phyloP scores from a whole-genome alignment of 129 eudicot genomes.

The Lactuca sativa region DNA sequence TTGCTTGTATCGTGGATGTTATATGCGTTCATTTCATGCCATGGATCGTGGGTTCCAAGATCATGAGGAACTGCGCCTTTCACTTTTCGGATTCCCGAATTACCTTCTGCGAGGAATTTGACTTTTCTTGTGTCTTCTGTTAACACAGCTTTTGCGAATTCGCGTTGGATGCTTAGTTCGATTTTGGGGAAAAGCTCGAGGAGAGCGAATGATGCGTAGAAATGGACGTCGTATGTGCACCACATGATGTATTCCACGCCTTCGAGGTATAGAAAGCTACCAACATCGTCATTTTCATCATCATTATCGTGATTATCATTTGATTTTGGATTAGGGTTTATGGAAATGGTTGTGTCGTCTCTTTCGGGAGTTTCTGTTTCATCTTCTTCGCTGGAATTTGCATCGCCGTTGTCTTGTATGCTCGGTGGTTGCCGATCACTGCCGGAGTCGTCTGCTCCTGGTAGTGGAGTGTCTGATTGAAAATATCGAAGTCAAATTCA shows the following conservation, averaged over 20 bases:
- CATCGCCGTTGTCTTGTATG: constrained; percentile 16
- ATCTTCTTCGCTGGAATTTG: constrained; percentile 41
- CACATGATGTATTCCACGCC: constrained; percentile 99
- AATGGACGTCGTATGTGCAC: constrained; percentile 99
- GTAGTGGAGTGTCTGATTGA: constrained; percentile 53
- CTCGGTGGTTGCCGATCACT: constrained; percentile 28
- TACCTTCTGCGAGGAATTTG: constrained; percentile 80
- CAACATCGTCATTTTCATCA: constrained; percentile 23
- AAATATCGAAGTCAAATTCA: constrained; percentile 12
- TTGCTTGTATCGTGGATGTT: constrained; percentile 94
- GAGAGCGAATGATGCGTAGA: constrained; percentile 96
- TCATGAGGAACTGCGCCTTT: constrained; percentile 97
- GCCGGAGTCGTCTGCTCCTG: constrained; percentile 55
- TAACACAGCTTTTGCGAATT: constrained; percentile 86
- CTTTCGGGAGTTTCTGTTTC: constrained; percentile 14
- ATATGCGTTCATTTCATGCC: constrained; percentile 99
- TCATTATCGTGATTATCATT: constrained; percentile 54
- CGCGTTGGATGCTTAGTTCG: constrained; percentile 95
- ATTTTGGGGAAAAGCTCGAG: constrained; percentile 92
- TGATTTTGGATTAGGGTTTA: constrained; percentile 11
- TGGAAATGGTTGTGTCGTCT: constrained; percentile 44
- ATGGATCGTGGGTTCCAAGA: constrained; percentile 97
- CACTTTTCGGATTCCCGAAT: constrained; percentile 82
- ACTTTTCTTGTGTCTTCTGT: constrained; percentile 79
- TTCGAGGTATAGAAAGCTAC: constrained; percentile 85